Evolutionary conservation across 2,329 filamentous ascomycete genomes (phyloP), one percentile per base, ranked within the genome.

Genomic region (Ilyonectria sp.): DNA sequence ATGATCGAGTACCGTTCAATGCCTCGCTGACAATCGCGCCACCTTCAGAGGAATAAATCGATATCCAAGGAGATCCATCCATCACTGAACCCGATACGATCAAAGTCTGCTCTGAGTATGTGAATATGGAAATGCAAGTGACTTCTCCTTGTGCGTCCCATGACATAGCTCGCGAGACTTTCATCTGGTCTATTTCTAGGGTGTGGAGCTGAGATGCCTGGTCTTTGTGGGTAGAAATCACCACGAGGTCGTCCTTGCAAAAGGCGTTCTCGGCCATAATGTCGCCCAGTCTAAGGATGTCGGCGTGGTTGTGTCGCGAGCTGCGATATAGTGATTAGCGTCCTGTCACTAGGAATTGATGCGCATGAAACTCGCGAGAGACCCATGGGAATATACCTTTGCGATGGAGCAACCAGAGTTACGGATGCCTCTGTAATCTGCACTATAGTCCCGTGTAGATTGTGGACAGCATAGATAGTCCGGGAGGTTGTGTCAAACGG

Each of bases 381-480:
- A 23, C 19, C 35, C 17, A n/a, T 8, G 15, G 2, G 10, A 9
- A 29, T 10, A 56, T 79, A 84, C 85, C 78, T 81, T 65, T 79
- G 76, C 6, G 71, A 71, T 4, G 76, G 69, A 3, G 75, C 78
- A 17, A 83, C 69, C 49, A 88, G 71, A 8, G 83, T 84, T 3
- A 87, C 77, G 19, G 74, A 81, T 33, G 76, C 78, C 60, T 87
- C 85, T 1, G 89, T 91, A 4, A 91, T 80, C 72, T 92, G 90
- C 2, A 89, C 77, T 6, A 86, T 80, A 1, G 75, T 76, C 1
- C 79, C 79, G 3, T 79, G 75, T 6, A 78, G 72, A 11, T 80
- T 73, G 35, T 82, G 79, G 3, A 77, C 75, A 13, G 85, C 82
- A 21, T 83, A 82, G 29, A 91, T 78, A 0, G 90, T 92, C 50